Evolutionary conservation across 345 rosid species (phyloP), one percentile per base, ranked within the genome.

Genomic region (Citrus sp.): DNA sequence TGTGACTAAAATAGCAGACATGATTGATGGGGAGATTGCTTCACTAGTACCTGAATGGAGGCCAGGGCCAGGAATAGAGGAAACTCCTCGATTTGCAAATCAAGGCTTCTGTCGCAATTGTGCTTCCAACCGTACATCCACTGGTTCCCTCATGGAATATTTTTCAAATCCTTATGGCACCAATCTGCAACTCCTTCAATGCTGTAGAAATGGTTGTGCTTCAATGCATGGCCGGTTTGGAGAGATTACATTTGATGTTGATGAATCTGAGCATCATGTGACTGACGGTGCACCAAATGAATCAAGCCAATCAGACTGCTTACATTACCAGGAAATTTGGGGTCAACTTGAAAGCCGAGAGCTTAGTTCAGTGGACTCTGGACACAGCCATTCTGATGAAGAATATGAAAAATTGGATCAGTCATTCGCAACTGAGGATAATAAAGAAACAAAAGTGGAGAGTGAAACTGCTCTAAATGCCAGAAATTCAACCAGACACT

Each of bases 1-100:
- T 28, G 97, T 86, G 79, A 89, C 89, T 9, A 91, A 87, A 71
- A 96, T 96, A 78, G 93, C 99, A 2, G 91, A 89, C 35, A 94
- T 90, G 91, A 96, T 96, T 7, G 97, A 96, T 69, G 95, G 91
- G 46, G 99, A 92, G 86, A 92, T 96, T 69, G 85, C 88, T 76
- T 88, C 92, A 60, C 79, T 96, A 77, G 97, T 94, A 67, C 98
- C 97, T 1, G 87, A 67, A 10, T 91, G 98, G 99, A 87, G 85
- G 81, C 84, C 87, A 0, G 98, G 96, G 4, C 93, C 90, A 13
- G 97, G 90, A 74, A 73, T 87, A 30, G 93, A 80, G 76, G 98
- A 93, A 72, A 85, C 87, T n/a, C 94, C 95, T 1, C 68, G 79
- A 1, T 86, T 88, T 85, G 84, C 82, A 24, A 87, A 91, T 66